phyloP scores from a whole-genome alignment of 2,329 filamentous ascomycete species.

The Talaromyces albobiverticillius region DNA sequence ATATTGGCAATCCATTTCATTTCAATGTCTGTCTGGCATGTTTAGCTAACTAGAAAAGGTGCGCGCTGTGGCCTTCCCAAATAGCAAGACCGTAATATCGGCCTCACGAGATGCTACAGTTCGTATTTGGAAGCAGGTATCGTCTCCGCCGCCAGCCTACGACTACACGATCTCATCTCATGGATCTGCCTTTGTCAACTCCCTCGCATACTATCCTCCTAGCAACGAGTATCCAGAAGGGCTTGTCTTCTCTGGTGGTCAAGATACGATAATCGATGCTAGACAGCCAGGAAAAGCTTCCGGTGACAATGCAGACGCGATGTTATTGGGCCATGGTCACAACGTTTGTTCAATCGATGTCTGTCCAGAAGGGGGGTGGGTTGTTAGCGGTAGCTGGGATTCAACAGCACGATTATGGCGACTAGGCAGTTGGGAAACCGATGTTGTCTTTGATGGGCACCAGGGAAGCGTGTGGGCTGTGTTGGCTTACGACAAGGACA shows the following conservation, averaged over 20 bases:
- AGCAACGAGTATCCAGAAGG: slow-evolving; percentile 69
- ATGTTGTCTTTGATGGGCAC: slow-evolving; percentile 70
- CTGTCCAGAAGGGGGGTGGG: slow-evolving; percentile 65
- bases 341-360: slow-evolving; percentile 88
- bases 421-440: slow-evolving; percentile 78
- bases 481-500: slow-evolving; percentile 73
- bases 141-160: slow-evolving; percentile 65
- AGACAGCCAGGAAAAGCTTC: slow-evolving; percentile 66
- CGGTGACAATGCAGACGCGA: slow-evolving; percentile 75
- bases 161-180: slow-evolving; percentile 76
- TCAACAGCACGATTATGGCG: slow-evolving; percentile 82
- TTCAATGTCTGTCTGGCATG: slow-evolving; percentile 70
- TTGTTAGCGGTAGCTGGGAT: slow-evolving; percentile 95
- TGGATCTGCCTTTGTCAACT: slow-evolving; percentile 83
- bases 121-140: slow-evolving; percentile 73
- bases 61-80: slow-evolving; percentile 77
- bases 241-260: slow-evolving; percentile 80
- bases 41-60: slow-evolving; percentile 65
- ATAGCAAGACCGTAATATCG: slow-evolving; percentile 69
- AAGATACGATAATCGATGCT: slow-evolving; percentile 90
- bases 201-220: slow-evolving; percentile 71
- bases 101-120: slow-evolving; percentile 91
- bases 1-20: slow-evolving; percentile 36
- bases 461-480: slow-evolving; percentile 88
- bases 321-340: slow-evolving; percentile 79